Evolutionary conservation across 257 asterid genomes (phyloP).

Genomic region (Osmanthus fragrans): DNA sequence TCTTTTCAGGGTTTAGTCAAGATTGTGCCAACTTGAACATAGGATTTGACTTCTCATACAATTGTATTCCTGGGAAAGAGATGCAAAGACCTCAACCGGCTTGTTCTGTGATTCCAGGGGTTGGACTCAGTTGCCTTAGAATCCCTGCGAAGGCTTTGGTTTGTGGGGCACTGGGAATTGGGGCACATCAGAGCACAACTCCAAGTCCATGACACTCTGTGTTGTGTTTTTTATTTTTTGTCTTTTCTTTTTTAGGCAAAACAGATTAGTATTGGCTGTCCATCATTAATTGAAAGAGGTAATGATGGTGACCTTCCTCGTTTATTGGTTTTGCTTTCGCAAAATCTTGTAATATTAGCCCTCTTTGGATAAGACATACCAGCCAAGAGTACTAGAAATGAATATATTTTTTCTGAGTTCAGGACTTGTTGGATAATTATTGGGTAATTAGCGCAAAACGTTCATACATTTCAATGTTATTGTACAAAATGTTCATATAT

Average conservation of each 20-base stretch:
- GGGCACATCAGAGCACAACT: constrained; percentile 5
- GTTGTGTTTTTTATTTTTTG: neutral
- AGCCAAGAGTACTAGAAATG: neutral
- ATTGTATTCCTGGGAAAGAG: constrained; percentile 72
- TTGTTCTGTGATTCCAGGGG: constrained; percentile 64
- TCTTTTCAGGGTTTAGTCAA: constrained; percentile 69
- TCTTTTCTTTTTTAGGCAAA: constrained; percentile 10
- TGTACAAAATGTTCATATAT: no score
- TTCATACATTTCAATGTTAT: no score
- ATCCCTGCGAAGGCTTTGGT: constrained; percentile 59
- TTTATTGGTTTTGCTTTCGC: constrained; percentile 14
- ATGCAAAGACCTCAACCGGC: constrained; percentile 78
- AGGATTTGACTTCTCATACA: constrained; percentile 74
- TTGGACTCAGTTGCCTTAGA: constrained; percentile 72
- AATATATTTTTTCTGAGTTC: neutral
- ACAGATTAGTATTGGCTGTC: constrained; percentile 27
- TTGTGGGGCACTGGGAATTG: constrained; percentile 39
- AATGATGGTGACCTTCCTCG: constrained; percentile 26
- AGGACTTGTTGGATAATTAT: neutral
- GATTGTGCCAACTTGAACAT: constrained; percentile 58
- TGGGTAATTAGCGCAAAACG: no score
- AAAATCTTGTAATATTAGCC: neutral
- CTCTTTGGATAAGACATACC: constrained; percentile 15
- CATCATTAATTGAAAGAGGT: constrained; percentile 25
- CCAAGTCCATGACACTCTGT: constrained; percentile 14